phyloP scores from a whole-genome alignment of 2,329 filamentous ascomycete genomes.

The Colletotrichum cuscutae region DNA sequence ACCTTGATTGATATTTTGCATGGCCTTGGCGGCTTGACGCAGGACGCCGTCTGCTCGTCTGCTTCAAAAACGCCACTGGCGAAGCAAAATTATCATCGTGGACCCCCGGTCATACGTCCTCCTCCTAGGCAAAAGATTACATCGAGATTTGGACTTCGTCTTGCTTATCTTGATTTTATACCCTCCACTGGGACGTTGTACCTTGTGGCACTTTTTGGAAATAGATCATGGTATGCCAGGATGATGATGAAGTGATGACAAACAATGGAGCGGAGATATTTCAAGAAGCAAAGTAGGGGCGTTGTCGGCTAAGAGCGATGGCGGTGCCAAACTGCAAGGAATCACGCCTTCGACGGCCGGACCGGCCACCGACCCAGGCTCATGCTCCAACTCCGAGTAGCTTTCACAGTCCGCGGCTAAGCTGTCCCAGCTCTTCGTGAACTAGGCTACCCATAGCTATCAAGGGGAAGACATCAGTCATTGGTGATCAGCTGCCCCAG shows the following conservation, averaged over 20 bases:
- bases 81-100: background rate
- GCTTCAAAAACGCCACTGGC: slow-evolving; percentile 8
- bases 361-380: slow-evolving; percentile 13
- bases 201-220: background rate
- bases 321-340: slow-evolving; percentile 17
- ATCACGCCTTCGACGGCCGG: slow-evolving; percentile 11
- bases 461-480: background rate
- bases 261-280: slow-evolving; percentile 25
- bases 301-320: slow-evolving; percentile 9
- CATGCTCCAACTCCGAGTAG: slow-evolving; percentile 13
- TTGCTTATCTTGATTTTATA: background rate
- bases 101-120: background rate
- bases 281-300: slow-evolving; percentile 16
- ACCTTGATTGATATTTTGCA: slow-evolving; percentile 5
- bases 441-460: background rate
- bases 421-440: background rate
- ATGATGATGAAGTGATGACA: background rate
- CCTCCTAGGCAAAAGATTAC: background rate
- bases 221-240: background rate
- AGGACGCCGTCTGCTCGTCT: background rate
- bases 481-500: background rate
- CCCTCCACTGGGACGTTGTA: background rate
- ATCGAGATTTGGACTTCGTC: background rate
- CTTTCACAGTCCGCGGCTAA: slow-evolving; percentile 12
- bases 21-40: background rate